phyloP scores from a whole-genome alignment of 805 yeast species.

The Yarrowia alimentaria region DNA sequence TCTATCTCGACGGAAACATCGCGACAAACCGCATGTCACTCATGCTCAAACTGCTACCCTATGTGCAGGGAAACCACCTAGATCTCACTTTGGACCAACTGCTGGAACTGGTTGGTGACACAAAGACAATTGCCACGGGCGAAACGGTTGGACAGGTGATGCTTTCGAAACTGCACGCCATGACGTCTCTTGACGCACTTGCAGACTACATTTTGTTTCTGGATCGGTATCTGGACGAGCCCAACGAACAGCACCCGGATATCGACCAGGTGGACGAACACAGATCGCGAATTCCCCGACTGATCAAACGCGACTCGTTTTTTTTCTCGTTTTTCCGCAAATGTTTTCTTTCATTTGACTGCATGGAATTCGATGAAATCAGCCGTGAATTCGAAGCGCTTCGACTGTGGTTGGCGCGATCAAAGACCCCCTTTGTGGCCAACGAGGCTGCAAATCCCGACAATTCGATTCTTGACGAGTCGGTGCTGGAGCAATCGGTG shows the following conservation, averaged over 20 bases:
- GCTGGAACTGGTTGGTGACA: not conserved
- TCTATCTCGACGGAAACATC: slow-evolving; percentile 33
- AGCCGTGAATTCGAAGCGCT: slow-evolving; percentile 1
- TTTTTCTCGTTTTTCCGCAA: slow-evolving; percentile 30
- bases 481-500: not conserved
- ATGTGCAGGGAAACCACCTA: slow-evolving; percentile 13
- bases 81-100: slow-evolving; percentile 3
- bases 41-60: slow-evolving; percentile 35
- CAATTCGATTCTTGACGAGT: slow-evolving; percentile 1
- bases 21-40: slow-evolving; percentile 29
- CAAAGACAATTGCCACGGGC: slow-evolving; percentile 1
- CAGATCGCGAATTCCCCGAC: slow-evolving; percentile 2
- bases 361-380: slow-evolving; percentile 47
- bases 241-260: slow-evolving; percentile 9
- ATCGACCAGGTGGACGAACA: not conserved
- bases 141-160: slow-evolving; percentile 9
- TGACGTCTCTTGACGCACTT: slow-evolving; percentile 30
- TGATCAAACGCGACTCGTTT: slow-evolving; percentile 18
- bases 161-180: slow-evolving; percentile 27
- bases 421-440: no score
- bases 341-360: slow-evolving; percentile 38
- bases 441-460: not conserved
- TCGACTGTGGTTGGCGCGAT: not conserved
- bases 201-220: slow-evolving; percentile 29
- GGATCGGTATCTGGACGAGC: slow-evolving; percentile 29